Conservation (phyloP, 2,329 filamentous ascomycete genomes). For the Esteya vermicola region DNA sequence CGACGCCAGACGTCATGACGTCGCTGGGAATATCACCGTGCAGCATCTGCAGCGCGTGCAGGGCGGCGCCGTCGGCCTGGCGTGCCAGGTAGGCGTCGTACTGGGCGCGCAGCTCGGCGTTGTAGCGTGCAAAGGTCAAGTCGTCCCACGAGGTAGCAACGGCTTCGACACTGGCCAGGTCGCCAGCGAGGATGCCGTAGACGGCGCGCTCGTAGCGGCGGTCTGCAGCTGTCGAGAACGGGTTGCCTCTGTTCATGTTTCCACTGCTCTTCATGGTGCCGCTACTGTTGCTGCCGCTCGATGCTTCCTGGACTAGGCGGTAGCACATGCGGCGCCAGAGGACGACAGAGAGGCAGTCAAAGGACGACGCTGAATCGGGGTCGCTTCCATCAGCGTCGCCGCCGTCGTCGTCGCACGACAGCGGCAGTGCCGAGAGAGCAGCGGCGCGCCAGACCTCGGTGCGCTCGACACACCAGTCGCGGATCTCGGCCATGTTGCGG, state of each 20-base stretch:
- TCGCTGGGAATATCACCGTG: slow-evolving; percentile 9
- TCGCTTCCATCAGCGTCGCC: slow-evolving; percentile 28
- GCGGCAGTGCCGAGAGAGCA: slow-evolving; percentile 60
- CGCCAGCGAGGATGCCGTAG: slow-evolving; percentile 80
- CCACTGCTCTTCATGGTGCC: too few species aligned
- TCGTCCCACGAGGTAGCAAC: slow-evolving; percentile 37
- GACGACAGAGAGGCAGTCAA: slow-evolving; percentile 32
- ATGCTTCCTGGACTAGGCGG: slow-evolving; percentile 52
- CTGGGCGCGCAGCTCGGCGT: slow-evolving; percentile 12
- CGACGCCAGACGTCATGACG: background rate
- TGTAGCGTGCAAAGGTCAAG: slow-evolving; percentile 12
- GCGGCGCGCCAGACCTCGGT: slow-evolving; percentile 84
- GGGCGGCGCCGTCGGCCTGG: slow-evolving; percentile 9
- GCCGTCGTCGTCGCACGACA: slow-evolving; percentile 27
- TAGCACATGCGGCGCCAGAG: slow-evolving; percentile 71
- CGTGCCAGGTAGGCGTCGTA: slow-evolving; percentile 12
- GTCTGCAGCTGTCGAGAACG: background rate
- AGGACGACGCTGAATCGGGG: slow-evolving; percentile 24
- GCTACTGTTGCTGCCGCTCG: slow-evolving; percentile 31
- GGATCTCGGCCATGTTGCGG: slow-evolving; percentile 57
- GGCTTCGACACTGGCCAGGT: slow-evolving; percentile 57
- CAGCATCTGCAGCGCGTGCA: slow-evolving; percentile 7
- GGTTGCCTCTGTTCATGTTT: too few species aligned
- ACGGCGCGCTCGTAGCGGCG: slow-evolving; percentile 71
- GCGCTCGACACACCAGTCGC: slow-evolving; percentile 73